Base-by-base conservation (phyloP, 202 grass and related monocot genomes). In the Saccharum hybrid region DNA sequence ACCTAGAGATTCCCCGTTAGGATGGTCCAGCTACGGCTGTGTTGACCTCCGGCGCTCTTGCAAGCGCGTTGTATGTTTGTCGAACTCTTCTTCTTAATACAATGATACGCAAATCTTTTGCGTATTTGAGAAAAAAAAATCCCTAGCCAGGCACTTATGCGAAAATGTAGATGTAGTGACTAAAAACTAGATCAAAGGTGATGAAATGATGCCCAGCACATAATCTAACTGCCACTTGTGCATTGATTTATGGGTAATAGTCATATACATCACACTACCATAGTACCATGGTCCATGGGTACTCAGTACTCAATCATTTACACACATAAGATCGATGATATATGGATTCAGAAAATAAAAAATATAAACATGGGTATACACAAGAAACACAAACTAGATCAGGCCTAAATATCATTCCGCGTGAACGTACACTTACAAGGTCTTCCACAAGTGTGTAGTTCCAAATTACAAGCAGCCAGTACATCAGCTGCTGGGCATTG, bases 371-470 rank as follows among this genome's bases (percentile, higher is more conserved):
- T 28, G 3, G 4, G 21, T 66, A 60, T 60, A 60, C 57, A 80
- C 45, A 81, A 65, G 76, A 80, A 76, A n/a, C 28, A 86, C 68
- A 54, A 71, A 41, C 69, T 83, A 76, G 7, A 74, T 31, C 75
- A 30, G 52, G 31, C 37, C 59, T 40, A 72, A 81, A 46, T 38
- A 76, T 23, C 60, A 82, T 72, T 68, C 49, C 37, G 7, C 46
- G 26, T 62, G 28, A 60, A 51, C 6, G 56, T 36, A 38, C n/a
- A 33, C 33, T 71, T 59, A 30, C n/a, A 34, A 54, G 42, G 76
- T 65, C 56, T 59, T 66, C 26, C 64, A 84, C 81, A 87, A 57
- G 26, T 37, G 36, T 31, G 64, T 38, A 67, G 11, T 86, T 83
- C 56, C 38, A 54, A 63, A 65, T 80, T 83, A 70, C 65, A 75